Evolutionary conservation across 495 filamentous ascomycete genomes (phyloP).

Genomic region (Penicillium nucicola): DNA sequence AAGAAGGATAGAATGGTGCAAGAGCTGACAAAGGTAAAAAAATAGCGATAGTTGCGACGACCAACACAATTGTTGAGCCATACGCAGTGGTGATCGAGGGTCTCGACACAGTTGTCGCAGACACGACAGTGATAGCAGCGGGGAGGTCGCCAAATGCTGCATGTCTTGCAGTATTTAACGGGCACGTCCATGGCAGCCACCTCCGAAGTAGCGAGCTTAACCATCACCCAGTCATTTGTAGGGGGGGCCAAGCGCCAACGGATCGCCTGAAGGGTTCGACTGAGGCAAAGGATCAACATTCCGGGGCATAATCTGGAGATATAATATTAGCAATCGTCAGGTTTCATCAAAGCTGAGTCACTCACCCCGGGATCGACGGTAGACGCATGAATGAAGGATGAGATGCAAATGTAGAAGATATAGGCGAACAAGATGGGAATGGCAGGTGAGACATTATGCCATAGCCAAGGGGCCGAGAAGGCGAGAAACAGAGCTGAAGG

Average conservation of each 20-base stretch:
- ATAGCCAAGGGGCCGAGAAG: slow-evolving; percentile 88
- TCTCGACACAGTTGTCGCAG: slow-evolving; percentile 96
- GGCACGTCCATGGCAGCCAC: slow-evolving; percentile 93
- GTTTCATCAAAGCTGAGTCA: slow-evolving; percentile 14
- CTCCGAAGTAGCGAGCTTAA: slow-evolving; percentile 68
- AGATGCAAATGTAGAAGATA: slow-evolving; percentile 82
- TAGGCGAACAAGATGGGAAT: slow-evolving; percentile 91
- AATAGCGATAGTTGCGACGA: slow-evolving; percentile 96
- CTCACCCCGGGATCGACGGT: slow-evolving; percentile 87
- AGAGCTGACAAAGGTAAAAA: slow-evolving; percentile 82
- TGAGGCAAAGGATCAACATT: slow-evolving; percentile 70
- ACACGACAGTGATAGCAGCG: slow-evolving; percentile 94
- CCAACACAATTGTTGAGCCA: slow-evolving; percentile 99
- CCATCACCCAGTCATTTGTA: slow-evolving; percentile 85
- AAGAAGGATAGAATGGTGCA: slow-evolving; percentile 74
- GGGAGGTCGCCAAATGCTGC: slow-evolving; percentile 93
- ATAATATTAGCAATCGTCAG: slow-evolving; percentile 17
- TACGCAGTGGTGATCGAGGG: slow-evolving; percentile 96
- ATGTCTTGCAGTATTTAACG: slow-evolving; percentile 95
- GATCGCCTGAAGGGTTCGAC: slow-evolving; percentile 62
- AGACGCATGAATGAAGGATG: slow-evolving; percentile 90
- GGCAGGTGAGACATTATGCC: slow-evolving; percentile 85
- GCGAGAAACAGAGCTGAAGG: slow-evolving; percentile 79
- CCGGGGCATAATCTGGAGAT: slow-evolving; percentile 70
- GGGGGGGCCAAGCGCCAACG: slow-evolving; percentile 73